Evolutionary conservation across 139 green algal species (phyloP).

Genomic region (Coelastrella sp.): DNA sequence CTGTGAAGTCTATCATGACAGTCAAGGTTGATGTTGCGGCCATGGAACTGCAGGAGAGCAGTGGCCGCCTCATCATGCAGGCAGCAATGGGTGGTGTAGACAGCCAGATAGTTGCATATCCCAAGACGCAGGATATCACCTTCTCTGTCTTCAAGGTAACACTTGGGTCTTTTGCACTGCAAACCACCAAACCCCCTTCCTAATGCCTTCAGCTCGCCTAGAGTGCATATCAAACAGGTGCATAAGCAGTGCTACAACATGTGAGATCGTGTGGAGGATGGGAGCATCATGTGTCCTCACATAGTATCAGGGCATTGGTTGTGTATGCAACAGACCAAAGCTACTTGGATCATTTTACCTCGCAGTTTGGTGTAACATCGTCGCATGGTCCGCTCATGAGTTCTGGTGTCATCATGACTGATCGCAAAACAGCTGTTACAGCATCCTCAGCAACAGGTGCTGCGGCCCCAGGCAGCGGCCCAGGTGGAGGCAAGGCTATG

Average conservation of each 20-base stretch:
- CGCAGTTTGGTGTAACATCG: slow-evolving; percentile 66
- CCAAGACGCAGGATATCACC: slow-evolving; percentile 59
- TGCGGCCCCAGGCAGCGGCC: not conserved
- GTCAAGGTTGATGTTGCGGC: slow-evolving; percentile 57
- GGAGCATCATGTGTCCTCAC: not conserved
- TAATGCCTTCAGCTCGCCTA: too few relatives aligned
- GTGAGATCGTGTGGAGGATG: not conserved
- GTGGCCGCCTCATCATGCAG: slow-evolving; percentile 55
- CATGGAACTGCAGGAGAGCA: slow-evolving; percentile 59
- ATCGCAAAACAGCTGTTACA: not conserved
- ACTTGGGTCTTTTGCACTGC: not conserved
- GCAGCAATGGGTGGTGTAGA: slow-evolving; percentile 39
- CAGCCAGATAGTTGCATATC: slow-evolving; percentile 57
- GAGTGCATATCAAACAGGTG: too few relatives aligned
- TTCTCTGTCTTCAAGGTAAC: slow-evolving; percentile 50
- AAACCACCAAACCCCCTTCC: too few relatives aligned
- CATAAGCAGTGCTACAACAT: too few relatives aligned
- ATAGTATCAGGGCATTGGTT: too few relatives aligned
- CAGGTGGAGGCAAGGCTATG: slow-evolving; percentile 49
- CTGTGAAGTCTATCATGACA: slow-evolving; percentile 56
- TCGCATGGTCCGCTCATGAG: slow-evolving; percentile 76
- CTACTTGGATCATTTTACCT: not conserved
- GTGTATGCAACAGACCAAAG: too few relatives aligned
- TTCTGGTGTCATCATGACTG: slow-evolving; percentile 52
- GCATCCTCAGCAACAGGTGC: slow-evolving; percentile 15